Evolutionary conservation across 2,329 filamentous ascomycete species (phyloP).

Genomic region (Sclerotinia subarctica): DNA sequence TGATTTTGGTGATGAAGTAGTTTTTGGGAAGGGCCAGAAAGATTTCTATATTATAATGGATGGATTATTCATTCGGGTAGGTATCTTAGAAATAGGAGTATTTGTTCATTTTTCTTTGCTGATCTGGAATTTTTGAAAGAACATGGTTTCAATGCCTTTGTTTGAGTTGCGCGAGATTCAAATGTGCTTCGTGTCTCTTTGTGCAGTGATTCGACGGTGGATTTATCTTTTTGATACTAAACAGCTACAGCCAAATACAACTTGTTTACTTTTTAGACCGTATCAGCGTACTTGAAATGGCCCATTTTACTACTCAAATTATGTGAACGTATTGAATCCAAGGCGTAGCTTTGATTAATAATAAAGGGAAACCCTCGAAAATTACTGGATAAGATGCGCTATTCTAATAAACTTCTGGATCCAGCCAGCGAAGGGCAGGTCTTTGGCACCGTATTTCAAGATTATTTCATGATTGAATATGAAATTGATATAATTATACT

Average conservation of each 20-base stretch:
- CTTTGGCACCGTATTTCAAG: not conserved
- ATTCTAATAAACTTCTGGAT: not conserved
- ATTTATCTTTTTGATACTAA: not conserved
- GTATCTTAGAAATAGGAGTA: not conserved
- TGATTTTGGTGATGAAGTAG: no score
- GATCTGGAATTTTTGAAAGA: no score
- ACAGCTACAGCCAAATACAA: no score
- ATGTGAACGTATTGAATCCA: no score
- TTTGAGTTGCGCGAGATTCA: not conserved
- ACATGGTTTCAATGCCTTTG: not conserved
- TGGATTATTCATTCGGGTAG: not conserved
- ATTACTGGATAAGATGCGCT: not conserved
- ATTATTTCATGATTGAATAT: not conserved
- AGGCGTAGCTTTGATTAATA: not conserved
- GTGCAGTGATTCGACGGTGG: no score
- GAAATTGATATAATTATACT: not conserved
- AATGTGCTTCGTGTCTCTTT: no score
- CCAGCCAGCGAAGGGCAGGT: no score
- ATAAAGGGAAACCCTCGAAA: rapidly evolving
- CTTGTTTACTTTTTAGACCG: no score
- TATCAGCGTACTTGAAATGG: no score
- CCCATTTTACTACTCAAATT: no score
- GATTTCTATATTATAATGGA: not conserved
- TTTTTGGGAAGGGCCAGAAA: not conserved
- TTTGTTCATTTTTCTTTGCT: not conserved